Evolutionary conservation across 2,329 filamentous ascomycete species (phyloP).

Genomic region (Pseudogymnoascus sp.): DNA sequence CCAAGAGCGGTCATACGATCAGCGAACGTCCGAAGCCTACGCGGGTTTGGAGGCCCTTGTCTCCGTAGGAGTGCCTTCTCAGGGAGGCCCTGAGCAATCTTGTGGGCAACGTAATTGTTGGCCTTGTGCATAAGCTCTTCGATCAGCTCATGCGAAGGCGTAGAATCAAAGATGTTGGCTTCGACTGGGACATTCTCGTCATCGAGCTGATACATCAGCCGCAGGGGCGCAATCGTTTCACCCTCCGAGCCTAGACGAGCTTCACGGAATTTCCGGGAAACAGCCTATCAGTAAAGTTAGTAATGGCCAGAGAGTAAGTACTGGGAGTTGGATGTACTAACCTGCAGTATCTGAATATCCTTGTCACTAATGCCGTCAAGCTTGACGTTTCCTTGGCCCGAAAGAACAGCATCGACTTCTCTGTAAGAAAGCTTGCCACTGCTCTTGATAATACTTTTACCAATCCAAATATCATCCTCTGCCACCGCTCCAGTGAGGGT

Average conservation of each 20-base stretch:
- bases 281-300: conserved; percentile 39
- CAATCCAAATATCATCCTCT: conserved; percentile 87
- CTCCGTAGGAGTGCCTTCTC: conserved; percentile 89
- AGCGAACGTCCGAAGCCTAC: conserved; percentile 81
- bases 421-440: conserved; percentile 75
- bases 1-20: conserved; percentile 90
- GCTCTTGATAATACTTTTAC: conserved; percentile 90
- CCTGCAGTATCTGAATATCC: conserved; percentile 72
- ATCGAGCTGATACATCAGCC: conserved; percentile 86
- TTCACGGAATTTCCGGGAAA: conserved; percentile 87
- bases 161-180: conserved; percentile 91
- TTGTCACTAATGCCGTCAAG: conserved; percentile 60
- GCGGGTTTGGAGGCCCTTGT: conserved; percentile 75
- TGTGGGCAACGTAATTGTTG: conserved; percentile 82
- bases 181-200: conserved; percentile 97
- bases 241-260: conserved; percentile 72
- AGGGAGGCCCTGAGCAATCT: conserved; percentile 67
- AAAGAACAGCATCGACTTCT: conserved; percentile 76
- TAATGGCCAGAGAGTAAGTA: conserved; percentile 16
- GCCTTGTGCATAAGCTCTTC: conserved; percentile 94
- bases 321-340: conserved; percentile 32
- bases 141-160: conserved; percentile 80
- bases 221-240: conserved; percentile 73
- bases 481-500: conserved; percentile 67
- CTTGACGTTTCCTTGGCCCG: conserved; percentile 51